A percentile compares a stretch with the other conserved stretches of the same genome.
Conservation (phyloP, 2,329 filamentous ascomycete species). For the Huntiella moniliformis region DNA sequence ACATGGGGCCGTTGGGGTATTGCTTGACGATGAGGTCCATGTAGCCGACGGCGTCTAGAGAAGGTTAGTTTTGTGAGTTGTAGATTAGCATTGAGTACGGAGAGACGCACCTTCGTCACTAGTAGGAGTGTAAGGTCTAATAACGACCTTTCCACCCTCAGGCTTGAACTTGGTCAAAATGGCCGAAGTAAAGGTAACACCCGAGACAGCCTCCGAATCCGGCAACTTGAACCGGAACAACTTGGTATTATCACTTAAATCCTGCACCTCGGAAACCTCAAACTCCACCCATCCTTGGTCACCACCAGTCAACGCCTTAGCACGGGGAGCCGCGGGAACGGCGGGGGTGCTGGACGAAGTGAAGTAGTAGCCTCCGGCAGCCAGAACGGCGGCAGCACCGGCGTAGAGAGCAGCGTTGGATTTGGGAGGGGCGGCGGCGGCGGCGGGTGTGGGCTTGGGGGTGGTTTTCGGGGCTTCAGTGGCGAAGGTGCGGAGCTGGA, state of each 20-base stretch:
- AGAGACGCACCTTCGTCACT: slow-evolving; percentile 54
- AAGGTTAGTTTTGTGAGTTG: slow-evolving; percentile 2
- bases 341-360: slow-evolving; percentile 36
- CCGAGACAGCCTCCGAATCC: slow-evolving; percentile 67
- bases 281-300: slow-evolving; percentile 79
- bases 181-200: slow-evolving; percentile 65
- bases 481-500: slow-evolving; percentile 34
- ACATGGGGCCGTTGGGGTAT: slow-evolving; percentile 86
- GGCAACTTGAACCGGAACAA: slow-evolving; percentile 73
- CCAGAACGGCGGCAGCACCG: slow-evolving; percentile 39
- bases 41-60: slow-evolving; percentile 51
- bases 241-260: slow-evolving; percentile 90
- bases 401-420: slow-evolving; percentile 43
- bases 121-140: slow-evolving; percentile 83
- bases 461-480: slow-evolving; percentile 32
- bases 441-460: slow-evolving; percentile 27
- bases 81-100: neutral
- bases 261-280: slow-evolving; percentile 58
- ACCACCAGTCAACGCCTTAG: slow-evolving; percentile 51
- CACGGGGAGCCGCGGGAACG: slow-evolving; percentile 27
- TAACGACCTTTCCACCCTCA: slow-evolving; percentile 62
- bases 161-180: slow-evolving; percentile 84
- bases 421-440: slow-evolving; percentile 25
- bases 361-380: slow-evolving; percentile 39
- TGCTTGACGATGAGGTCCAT: slow-evolving; percentile 82